Conservation (phyloP, 352 stramenopile genomes). For the Pilasporangium apinafurcum region DNA sequence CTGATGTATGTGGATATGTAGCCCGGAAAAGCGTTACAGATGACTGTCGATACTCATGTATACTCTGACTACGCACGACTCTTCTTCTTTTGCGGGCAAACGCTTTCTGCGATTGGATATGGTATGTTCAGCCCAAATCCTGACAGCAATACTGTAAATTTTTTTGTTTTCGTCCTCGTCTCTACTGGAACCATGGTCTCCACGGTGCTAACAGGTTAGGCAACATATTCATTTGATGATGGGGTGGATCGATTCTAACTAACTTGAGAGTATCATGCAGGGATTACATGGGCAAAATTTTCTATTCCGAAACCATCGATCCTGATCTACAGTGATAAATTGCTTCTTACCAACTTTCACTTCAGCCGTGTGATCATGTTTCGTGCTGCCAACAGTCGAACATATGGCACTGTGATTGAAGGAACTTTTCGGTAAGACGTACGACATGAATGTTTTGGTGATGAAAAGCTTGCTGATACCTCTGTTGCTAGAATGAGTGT, state of each 20-base stretch:
- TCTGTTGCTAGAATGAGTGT: slow-evolving; percentile 28
- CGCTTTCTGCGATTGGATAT: slow-evolving; percentile 55
- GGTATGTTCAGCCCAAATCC: slow-evolving; percentile 33
- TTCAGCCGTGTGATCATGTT: slow-evolving; percentile 49
- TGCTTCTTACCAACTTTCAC: slow-evolving; percentile 45
- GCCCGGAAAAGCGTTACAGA: slow-evolving; percentile 3
- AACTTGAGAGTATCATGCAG: slow-evolving; percentile 6
- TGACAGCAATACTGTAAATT: slow-evolving; percentile 43
- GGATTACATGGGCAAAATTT: slow-evolving; percentile 58
- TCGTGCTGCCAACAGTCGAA: slow-evolving; percentile 48
- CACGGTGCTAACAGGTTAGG: slow-evolving; percentile 52
- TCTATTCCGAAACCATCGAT: slow-evolving; percentile 47
- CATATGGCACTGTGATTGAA: slow-evolving; percentile 43
- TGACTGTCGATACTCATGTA: slow-evolving; percentile 5
- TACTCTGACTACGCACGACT: slow-evolving; percentile 18
- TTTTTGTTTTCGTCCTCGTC: slow-evolving; percentile 49
- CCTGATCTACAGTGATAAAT: slow-evolving; percentile 38
- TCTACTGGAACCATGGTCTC: slow-evolving; percentile 31
- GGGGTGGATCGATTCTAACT: neutral
- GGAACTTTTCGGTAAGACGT: slow-evolving; percentile 37
- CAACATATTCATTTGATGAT: neutral
- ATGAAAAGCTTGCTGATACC: neutral
- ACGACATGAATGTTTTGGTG: neutral
- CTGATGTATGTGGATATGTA: slow-evolving; percentile 1
- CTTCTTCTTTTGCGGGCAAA: slow-evolving; percentile 61